Evolutionary conservation across 2,329 filamentous ascomycete species (phyloP).

Genomic region (Albophoma yamanashiensis): DNA sequence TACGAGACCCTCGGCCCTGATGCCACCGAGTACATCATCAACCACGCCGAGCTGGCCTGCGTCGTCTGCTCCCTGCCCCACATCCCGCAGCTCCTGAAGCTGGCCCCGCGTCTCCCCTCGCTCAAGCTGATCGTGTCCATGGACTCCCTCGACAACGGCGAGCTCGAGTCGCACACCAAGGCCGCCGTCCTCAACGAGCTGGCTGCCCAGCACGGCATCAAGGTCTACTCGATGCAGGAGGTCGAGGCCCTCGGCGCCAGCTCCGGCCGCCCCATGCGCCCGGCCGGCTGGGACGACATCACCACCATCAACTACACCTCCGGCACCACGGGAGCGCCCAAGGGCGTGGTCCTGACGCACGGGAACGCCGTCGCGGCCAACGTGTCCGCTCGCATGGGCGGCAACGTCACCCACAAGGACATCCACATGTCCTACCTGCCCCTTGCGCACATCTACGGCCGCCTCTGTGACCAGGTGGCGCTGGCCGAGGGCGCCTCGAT

Average conservation of each 20-base stretch:
- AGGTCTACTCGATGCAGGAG: slow-evolving; percentile 67
- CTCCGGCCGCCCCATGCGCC: slow-evolving; percentile 58
- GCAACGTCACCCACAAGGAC: slow-evolving; percentile 41
- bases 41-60: slow-evolving; percentile 67
- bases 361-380: slow-evolving; percentile 67
- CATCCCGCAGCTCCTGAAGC: slow-evolving; percentile 69
- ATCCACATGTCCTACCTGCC: slow-evolving; percentile 79
- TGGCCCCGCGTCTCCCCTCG: slow-evolving; percentile 63
- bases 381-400: slow-evolving; percentile 46
- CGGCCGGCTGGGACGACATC: slow-evolving; percentile 63
- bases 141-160: slow-evolving; percentile 72
- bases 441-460: slow-evolving; percentile 86
- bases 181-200: slow-evolving; percentile 64
- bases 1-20: slow-evolving; percentile 94
- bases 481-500: slow-evolving; percentile 64
- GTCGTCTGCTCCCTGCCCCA: slow-evolving; percentile 73
- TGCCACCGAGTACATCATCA: slow-evolving; percentile 89
- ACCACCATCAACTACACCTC: slow-evolving; percentile 90
- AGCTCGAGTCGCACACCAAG: slow-evolving; percentile 70
- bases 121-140: slow-evolving; percentile 84
- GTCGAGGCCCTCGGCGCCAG: slow-evolving; percentile 73
- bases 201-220: slow-evolving; percentile 62
- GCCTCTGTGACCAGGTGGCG: slow-evolving; percentile 67
- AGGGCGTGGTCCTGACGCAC: slow-evolving; percentile 78
- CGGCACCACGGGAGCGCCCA: slow-evolving; percentile 72